Evolutionary conservation across 2,329 filamentous ascomycete genomes (phyloP).

Genomic region (Colletotrichum aenigma): DNA sequence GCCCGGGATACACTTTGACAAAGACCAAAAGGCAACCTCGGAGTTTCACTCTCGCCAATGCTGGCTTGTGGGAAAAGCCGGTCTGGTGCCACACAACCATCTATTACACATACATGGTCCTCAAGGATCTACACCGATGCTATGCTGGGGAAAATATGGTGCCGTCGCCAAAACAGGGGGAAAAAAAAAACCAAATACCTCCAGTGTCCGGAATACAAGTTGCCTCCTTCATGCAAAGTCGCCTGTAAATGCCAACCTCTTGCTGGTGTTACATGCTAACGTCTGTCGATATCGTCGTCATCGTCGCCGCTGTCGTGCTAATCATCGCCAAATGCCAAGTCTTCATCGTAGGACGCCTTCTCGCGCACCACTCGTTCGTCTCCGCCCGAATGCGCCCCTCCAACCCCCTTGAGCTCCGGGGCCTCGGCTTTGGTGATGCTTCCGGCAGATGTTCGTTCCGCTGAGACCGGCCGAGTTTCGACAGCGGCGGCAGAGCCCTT

Average conservation of each 20-base stretch:
- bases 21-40: not conserved
- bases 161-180: not conserved
- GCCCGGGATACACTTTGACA: not conserved
- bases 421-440: conserved; percentile 13
- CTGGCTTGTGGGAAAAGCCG: not conserved
- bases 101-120: not conserved
- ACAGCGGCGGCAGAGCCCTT: not conserved
- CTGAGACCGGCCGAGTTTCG: not conserved
- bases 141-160: not conserved
- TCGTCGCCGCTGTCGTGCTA: not conserved
- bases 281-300: conserved; percentile 3
- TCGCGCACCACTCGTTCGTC: conserved; percentile 23
- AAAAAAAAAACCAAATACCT: not conserved
- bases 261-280: not conserved
- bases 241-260: not conserved
- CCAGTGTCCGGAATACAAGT: not conserved
- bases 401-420: conserved; percentile 27
- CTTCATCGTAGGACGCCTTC: conserved; percentile 11
- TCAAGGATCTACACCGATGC: not conserved
- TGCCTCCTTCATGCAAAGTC: not conserved
- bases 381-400: conserved; percentile 24
- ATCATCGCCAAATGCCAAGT: not conserved
- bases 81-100: not conserved
- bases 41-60: not conserved
- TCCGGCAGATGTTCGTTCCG: not conserved